Base-by-base conservation (phyloP, 164 flowering plant species). In the Aristolochia fimbriata region DNA sequence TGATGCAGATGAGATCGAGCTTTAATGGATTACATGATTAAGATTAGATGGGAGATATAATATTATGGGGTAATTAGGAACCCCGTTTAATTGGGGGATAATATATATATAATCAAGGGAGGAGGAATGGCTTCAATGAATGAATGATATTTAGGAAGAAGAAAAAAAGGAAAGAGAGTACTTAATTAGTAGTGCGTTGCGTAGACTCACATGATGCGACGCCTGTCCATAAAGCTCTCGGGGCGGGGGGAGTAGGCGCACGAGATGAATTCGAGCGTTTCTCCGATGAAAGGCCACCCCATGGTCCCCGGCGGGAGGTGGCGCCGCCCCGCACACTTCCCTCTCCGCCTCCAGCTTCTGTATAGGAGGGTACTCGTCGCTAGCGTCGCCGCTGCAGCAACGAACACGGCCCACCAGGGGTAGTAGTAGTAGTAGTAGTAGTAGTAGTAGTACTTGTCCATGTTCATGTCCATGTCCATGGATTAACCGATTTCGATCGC, bases 201-300 rank as follows among this genome's bases (percentile, higher is more conserved):
- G 19, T 17, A n/a, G 31, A 78, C 87, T 78, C 80, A 92, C 98
- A 72, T 56, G 53, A 57, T 65, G 43, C 96, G 84, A 5, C 97
- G 89, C 51, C 81, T 86, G 60, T 87, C 80, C 93, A 89, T 81
- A 80, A 92, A 92, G 70, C 68, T 77, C 68, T 89, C 96, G 4
- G 98, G 98, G 27, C 69, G 76, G 68, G 81, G 80, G 0, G 97
- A 79, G 67, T 82, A 87, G 60, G 91, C 98, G 59, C 80, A 84
- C 27, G 90, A 77, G 62, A 92, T 78, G 81, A 89, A 92, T 63
- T 87, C 90, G 5, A 92, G 59, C 66, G 97, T 87, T 77, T 92
- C 97, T 0, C 98, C 97, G 25, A 92, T 47, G 23, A 87, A 60
- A 41, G 97, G 97, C 96, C 90, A 89, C 41, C 98, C 97, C 8